Evolutionary conservation across 1,139 yeast genomes (phyloP), one percentile per base, ranked within the genome.

Genomic region (Yamadazyma oceani): DNA sequence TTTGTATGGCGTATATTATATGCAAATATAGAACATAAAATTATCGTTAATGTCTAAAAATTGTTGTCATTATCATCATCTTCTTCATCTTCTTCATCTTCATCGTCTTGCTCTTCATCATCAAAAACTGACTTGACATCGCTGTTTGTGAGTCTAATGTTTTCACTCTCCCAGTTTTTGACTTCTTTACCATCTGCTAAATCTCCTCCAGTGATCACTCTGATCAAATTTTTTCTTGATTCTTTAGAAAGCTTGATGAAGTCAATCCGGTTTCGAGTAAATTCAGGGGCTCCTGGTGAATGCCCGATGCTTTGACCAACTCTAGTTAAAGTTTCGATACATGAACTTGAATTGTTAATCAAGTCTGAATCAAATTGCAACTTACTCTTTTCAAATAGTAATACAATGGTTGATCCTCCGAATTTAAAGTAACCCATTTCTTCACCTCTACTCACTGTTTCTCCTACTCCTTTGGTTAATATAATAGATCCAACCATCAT

Each of bases 401-500:
- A 58, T 5, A 92, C 66, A 12, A 88, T 73, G 0, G 98, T 92
- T 0, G 96, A 86, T 0, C 97, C 98, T 12, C 98, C 98, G 65
- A 90, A 92, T 56, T 89, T 87, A 69, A 92, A 92, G 55, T 87
- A 90, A 0, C 98, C 98, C 30, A 92, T 64, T 54, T 92, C 97
- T 32, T 86, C 94, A 6, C 92, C 86, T 38, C 92, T 70, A 12
- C 62, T 53, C 5, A 90, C 72, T 1, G 41, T 35, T 29, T 80
- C 80, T 3, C 87, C 88, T 32, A 73, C 77, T 36, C 73, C 55
- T n/a, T 80, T 82, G 0, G 92, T 82, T 26, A 90, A 61, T 0
- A 88, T 75, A 3, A 83, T 89, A 2, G 96, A 85, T 0, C 97
- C 97, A 3, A 92, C 98, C 97, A 92, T 89, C 97, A 92, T 92